Evolutionary conservation across 768 basidiomycete species (phyloP).

Genomic region (Postia placenta): DNA sequence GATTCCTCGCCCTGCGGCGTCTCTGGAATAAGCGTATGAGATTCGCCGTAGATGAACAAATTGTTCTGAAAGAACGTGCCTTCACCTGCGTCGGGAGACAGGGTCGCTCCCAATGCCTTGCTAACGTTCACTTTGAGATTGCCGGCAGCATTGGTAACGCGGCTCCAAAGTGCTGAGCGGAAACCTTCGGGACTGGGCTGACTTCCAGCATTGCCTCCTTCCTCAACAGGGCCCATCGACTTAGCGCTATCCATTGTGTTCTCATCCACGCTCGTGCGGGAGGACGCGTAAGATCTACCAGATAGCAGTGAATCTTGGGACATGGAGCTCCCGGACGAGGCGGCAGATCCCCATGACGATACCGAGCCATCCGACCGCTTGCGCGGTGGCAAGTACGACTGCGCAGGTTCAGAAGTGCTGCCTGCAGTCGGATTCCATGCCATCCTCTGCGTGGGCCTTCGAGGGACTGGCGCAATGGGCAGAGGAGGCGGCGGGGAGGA

Average conservation of each 20-base stretch:
- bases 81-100: constrained; percentile 38
- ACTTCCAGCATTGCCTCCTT: background rate
- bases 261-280: constrained; percentile 13
- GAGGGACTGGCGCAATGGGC: constrained; percentile 5
- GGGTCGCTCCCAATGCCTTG: constrained; percentile 47
- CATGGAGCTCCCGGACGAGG: constrained; percentile 12
- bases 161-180: constrained; percentile 45
- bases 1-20: constrained; percentile 53
- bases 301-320: constrained; percentile 1
- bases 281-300: constrained; percentile 9
- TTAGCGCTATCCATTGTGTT: constrained; percentile 7
- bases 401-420: constrained; percentile 2
- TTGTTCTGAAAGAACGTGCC: constrained; percentile 22
- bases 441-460: too few species aligned
- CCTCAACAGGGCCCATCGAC: background rate
- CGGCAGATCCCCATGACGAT: constrained; percentile 8
- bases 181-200: constrained; percentile 13
- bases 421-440: background rate
- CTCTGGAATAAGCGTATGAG: constrained; percentile 23
- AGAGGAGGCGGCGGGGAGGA: constrained; percentile 10
- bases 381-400: constrained; percentile 7
- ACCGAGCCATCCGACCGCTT: constrained; percentile 8
- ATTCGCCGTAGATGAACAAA: background rate
- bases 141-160: constrained; percentile 47
- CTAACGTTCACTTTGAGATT: constrained; percentile 50